Conservation (phyloP, 441 rosid species). For the Populus hybrid region DNA sequence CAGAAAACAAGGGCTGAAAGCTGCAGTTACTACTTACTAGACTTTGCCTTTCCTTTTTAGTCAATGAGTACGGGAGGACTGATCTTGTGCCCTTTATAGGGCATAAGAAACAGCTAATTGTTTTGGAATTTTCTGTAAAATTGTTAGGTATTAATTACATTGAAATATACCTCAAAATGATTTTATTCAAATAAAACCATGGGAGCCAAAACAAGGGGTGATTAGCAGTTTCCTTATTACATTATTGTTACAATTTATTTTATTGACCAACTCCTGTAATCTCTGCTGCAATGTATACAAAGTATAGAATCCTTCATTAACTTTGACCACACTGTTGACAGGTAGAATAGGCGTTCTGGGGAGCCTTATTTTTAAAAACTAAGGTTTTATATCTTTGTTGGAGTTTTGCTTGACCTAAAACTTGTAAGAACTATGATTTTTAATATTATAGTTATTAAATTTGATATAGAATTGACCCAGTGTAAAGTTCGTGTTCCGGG, state of each 20-base stretch:
- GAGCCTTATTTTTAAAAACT: neutral
- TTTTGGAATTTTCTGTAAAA: neutral
- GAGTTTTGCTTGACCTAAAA: neutral
- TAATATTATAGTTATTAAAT: too few species aligned
- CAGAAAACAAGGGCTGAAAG: neutral
- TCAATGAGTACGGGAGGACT: neutral
- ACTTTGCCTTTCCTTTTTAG: neutral
- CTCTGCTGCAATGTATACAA: neutral
- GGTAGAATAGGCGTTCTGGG: neutral
- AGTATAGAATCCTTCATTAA: neutral
- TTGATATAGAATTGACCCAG: too few species aligned
- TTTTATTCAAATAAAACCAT: neutral
- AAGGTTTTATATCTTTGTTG: neutral
- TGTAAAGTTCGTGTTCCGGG: too few species aligned
- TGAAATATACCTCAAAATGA: neutral
- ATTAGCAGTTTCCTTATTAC: neutral
- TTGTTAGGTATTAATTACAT: neutral
- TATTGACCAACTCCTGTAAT: neutral
- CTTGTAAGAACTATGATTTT: too few species aligned
- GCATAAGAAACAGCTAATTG: neutral
- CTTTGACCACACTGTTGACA: neutral
- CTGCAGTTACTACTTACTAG: neutral
- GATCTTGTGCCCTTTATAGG: neutral
- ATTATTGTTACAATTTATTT: neutral
- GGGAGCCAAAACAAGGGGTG: neutral